Evolutionary conservation across 169 alveolate genomes (phyloP), one percentile per base, ranked within the genome.

Genomic region (Cryptosporidium ryanae): DNA sequence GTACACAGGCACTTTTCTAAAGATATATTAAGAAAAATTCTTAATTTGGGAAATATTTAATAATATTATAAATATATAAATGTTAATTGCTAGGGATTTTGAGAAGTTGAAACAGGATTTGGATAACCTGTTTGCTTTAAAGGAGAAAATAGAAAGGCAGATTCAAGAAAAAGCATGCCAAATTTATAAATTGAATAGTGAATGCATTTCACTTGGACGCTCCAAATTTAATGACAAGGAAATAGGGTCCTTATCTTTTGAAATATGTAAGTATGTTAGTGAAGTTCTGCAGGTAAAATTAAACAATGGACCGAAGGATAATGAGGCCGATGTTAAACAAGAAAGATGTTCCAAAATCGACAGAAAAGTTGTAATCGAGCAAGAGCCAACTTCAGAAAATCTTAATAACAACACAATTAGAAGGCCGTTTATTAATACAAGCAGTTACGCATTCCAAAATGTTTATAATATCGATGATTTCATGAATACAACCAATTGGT

Each of bases 401-500:
- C 27, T 52, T 8, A 52, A n/a, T 52, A 6, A 17, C 2, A 21
- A 52, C 5, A 52, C 1, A 6, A 46, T 15, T 7, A 68, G 52
- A 34, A 54, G 38, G 13, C 55, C 83, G 4, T 27, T 55, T 29
- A 68, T 68, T 29, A 59, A 68, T 18, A 49, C 67, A 68, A 68
- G 55, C 55, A 68, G 55, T 27, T 68, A 68, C 31, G 83, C 83
- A 68, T 68, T 68, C 32, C 54, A 55, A 32, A 68, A 68, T 55
- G 38, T 68, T 23, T 68, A 68, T 31, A 68, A 68, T 29, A 48
- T 68, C 1, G 83, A 68, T 55, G 83, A 68, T 31, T 68, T 68
- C 13, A 68, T 68, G 83, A 68, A 68, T 64, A 68, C 83, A 52
- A 68, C 83, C 10, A 68, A 23, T 31, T 68, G 83, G 83, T 65